Base-by-base conservation (phyloP, 192 early-diverging fungal genomes). In the Podila clonocystis region DNA sequence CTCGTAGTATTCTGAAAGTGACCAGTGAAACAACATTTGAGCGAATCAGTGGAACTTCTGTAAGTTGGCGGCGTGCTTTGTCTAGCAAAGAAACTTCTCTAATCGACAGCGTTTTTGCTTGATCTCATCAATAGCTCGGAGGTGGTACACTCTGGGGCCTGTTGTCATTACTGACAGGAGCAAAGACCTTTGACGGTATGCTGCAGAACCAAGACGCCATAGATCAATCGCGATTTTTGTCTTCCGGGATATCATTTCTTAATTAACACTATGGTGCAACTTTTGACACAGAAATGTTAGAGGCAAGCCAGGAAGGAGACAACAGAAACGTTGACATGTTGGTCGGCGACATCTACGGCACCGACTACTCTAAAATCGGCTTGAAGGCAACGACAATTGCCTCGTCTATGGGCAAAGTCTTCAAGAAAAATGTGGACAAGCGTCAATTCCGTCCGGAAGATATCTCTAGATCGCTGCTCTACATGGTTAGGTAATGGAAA, bases 71-170 rank as follows among this genome's bases (percentile, higher is more conserved):
- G 5, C 20, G 15, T 49, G 49, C 30, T 26, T 38, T 58, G 20
- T 31, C 3, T 50, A 19, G 29, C 9, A 7, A 28, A 28, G 41
- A 26, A n/a, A 63, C 31, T n/a, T 3, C 29, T 19, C 22, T 11
- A 36, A 36, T 36, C 9, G 34, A 36, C 34, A 9, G 0, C 9
- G 7, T 6, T 36, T 68, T 66, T 58, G 5, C 62, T 63, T 48
- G 3, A 12, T 45, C 41, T 45, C 1, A 41, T 20, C 50, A 64
- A 26, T 58, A 90, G 88, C 84, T 99, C 65, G 97, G 97, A 62
- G 97, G 97, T 55, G 96, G 96, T 49, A 99, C 98, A 29, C 84
- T 98, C 24, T 98, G 97, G 97, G 98, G 98, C 9, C 84, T 99
- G 30, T 77, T 97, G 58, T 91, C 93, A 22, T 74, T 97, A 50